A percentile compares a stretch with the other conserved stretches of the same genome.
Conservation (phyloP, 2,329 filamentous ascomycete genomes). For the Xylaria sp. region DNA sequence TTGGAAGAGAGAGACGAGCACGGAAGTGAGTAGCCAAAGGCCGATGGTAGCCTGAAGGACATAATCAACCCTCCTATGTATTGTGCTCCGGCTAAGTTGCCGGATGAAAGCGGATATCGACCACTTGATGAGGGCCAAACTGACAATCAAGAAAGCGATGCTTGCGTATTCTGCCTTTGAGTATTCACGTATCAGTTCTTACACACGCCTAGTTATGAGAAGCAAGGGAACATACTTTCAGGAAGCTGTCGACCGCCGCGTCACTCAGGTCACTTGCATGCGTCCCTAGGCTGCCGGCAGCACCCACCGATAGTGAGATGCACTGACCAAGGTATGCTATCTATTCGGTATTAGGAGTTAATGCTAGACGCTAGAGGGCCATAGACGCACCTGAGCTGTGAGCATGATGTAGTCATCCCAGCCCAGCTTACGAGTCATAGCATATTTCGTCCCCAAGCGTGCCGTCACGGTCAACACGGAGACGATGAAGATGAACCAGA, state of each 20-base stretch:
- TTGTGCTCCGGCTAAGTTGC: conserved; percentile 17
- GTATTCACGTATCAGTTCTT: no score
- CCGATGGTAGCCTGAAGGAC: conserved; percentile 6
- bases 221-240: conserved; percentile 21
- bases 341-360: no score
- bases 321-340: conserved; percentile 24
- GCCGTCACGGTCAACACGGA: conserved; percentile 9
- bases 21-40: conserved; percentile 21
- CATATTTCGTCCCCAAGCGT: conserved; percentile 28
- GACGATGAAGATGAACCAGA: conserved; percentile 26
- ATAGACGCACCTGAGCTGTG: no score
- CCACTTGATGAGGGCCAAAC: conserved; percentile 26
- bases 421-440: conserved; percentile 17
- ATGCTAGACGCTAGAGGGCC: no score
- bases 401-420: no score
- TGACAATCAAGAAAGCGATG: conserved; percentile 22
- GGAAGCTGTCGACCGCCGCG: conserved; percentile 9
- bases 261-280: not conserved
- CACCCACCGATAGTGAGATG: conserved; percentile 20
- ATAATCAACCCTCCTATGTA: conserved; percentile 13
- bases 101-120: conserved; percentile 25
- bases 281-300: conserved; percentile 24
- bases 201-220: not conserved
- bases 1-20: conserved; percentile 26
- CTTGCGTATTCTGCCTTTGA: conserved; percentile 30